Conservation (phyloP, 192 early-diverging fungal genomes). For the Funneliformis mosseae region DNA sequence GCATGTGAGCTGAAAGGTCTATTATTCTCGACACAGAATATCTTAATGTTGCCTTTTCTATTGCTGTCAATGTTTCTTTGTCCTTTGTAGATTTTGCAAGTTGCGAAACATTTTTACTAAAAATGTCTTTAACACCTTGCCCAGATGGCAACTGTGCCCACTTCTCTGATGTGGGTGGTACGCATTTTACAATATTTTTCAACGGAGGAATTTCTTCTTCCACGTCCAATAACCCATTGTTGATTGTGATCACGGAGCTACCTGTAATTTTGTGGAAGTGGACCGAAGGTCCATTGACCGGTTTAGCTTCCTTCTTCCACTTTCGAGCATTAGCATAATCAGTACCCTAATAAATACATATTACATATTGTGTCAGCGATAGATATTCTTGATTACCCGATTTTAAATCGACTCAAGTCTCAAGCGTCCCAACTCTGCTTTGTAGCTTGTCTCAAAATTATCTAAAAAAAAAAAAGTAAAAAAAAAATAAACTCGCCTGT, state of each 20-base stretch:
- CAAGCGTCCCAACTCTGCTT: slow-evolving; percentile 18
- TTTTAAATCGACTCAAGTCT: slow-evolving; percentile 22
- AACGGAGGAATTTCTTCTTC: slow-evolving; percentile 11
- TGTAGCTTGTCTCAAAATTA: slow-evolving; percentile 5
- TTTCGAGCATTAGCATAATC: slow-evolving; percentile 3
- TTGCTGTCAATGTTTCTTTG: slow-evolving; percentile 9
- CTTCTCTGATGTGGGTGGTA: background rate
- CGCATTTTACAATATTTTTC: background rate
- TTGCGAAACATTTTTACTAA: slow-evolving; percentile 9
- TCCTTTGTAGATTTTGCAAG: slow-evolving; percentile 17
- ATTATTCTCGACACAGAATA: slow-evolving; percentile 27
- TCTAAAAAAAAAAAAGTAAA: too few species aligned
- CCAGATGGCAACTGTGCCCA: slow-evolving; percentile 17
- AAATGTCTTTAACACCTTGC: slow-evolving; percentile 27
- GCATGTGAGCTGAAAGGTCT: slow-evolving; percentile 29
- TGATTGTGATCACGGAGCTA: slow-evolving; percentile 20
- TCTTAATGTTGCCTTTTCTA: slow-evolving; percentile 7
- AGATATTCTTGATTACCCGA: slow-evolving; percentile 20
- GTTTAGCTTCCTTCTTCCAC: slow-evolving; percentile 23
- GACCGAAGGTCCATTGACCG: background rate
- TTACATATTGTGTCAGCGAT: background rate
- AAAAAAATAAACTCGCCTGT: slow-evolving; percentile 4
- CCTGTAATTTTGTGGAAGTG: slow-evolving; percentile 19
- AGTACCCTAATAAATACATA: slow-evolving; percentile 4
- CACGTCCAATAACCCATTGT: slow-evolving; percentile 1